Conservation (phyloP, 2,329 filamentous ascomycete species). For the Achaetomium macrosporum region DNA sequence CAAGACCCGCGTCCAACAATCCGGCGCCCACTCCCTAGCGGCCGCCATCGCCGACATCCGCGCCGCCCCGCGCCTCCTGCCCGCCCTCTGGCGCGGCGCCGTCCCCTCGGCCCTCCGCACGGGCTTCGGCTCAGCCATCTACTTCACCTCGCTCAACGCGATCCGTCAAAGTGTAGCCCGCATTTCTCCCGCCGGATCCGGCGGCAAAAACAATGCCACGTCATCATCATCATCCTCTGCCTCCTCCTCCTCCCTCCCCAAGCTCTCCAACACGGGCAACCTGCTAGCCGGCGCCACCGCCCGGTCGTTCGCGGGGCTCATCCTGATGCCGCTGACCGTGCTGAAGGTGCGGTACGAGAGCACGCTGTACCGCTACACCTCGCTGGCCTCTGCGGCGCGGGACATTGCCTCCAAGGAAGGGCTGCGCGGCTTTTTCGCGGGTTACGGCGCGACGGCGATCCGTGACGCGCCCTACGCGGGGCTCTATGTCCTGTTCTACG, state of each 20-base stretch:
- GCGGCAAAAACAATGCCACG: not conserved
- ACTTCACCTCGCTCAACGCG: slow-evolving; percentile 83
- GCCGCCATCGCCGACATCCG: slow-evolving; percentile 65
- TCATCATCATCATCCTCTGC: slow-evolving; percentile 33
- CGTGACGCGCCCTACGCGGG: slow-evolving; percentile 96
- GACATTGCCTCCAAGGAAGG: slow-evolving; percentile 74
- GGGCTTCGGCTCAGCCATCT: slow-evolving; percentile 85
- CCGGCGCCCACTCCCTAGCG: slow-evolving; percentile 62
- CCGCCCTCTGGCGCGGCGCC: slow-evolving; percentile 85
- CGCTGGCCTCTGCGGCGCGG: slow-evolving; percentile 62
- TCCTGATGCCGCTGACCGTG: slow-evolving; percentile 93
- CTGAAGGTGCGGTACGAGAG: slow-evolving; percentile 96
- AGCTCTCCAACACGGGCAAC: slow-evolving; percentile 78
- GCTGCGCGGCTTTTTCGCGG: slow-evolving; percentile 79
- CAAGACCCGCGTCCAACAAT: slow-evolving; percentile 94
- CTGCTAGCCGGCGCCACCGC: slow-evolving; percentile 78
- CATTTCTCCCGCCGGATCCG: slow-evolving; percentile 33
- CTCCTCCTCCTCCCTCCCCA: slow-evolving; percentile 67
- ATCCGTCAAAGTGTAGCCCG: slow-evolving; percentile 63
- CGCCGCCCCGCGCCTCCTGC: slow-evolving; percentile 39
- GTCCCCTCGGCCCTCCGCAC: slow-evolving; percentile 89
- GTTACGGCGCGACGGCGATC: slow-evolving; percentile 88
- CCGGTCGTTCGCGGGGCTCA: slow-evolving; percentile 77
- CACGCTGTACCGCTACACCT: slow-evolving; percentile 75
- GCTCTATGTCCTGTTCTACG: slow-evolving; percentile 90